Conservation (phyloP, 116 monocot species). For the Thalassia testudinum region DNA sequence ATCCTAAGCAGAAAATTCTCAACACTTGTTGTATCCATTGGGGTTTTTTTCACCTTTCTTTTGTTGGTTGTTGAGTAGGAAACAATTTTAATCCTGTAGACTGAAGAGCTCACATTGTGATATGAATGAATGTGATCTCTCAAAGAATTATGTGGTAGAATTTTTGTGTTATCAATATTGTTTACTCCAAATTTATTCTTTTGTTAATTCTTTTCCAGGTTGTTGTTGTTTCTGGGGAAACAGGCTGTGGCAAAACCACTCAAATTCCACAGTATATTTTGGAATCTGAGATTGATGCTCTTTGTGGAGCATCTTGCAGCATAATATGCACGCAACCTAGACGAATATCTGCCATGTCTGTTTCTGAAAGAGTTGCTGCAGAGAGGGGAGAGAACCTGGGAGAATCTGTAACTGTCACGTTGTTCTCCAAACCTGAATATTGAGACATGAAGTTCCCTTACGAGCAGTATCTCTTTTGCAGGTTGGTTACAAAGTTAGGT, state of each 20-base stretch:
- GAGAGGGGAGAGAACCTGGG: slow-evolving; percentile 95
- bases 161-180: too few relatives aligned
- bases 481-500: slow-evolving; percentile 97
- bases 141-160: too few relatives aligned
- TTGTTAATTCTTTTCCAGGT: slow-evolving; percentile 35
- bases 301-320: slow-evolving; percentile 73
- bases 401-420: slow-evolving; percentile 55
- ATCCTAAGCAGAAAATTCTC: too few relatives aligned
- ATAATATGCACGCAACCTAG: slow-evolving; percentile 96
- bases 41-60: too few relatives aligned
- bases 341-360: slow-evolving; percentile 93
- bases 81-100: too few relatives aligned
- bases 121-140: too few relatives aligned
- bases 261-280: slow-evolving; percentile 94
- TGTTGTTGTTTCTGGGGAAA: slow-evolving; percentile 92
- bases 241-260: slow-evolving; percentile 97
- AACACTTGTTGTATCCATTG: too few relatives aligned
- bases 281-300: slow-evolving; percentile 90
- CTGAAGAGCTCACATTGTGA: too few relatives aligned
- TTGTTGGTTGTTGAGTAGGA: too few relatives aligned
- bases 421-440: too few relatives aligned
- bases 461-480: slow-evolving; percentile 6
- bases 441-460: too few relatives aligned
- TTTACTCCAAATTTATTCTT: too few relatives aligned
- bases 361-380: slow-evolving; percentile 91